Evolutionary conservation across 345 rosid genomes (phyloP).

Genomic region (Pistacia vera): DNA sequence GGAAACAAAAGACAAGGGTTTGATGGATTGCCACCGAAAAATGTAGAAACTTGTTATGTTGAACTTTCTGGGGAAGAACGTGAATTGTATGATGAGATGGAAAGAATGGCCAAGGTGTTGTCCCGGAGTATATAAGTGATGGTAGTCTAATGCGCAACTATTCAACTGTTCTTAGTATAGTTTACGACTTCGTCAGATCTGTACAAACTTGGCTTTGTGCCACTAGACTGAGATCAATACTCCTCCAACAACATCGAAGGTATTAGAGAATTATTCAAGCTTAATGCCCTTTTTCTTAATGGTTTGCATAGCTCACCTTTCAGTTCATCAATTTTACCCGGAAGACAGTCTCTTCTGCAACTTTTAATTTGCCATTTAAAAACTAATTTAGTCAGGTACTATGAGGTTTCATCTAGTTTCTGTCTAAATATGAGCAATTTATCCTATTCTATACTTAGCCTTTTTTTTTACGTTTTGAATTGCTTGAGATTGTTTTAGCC

Average conservation of each 20-base stretch:
- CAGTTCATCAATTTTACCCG: neutral
- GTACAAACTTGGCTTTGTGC: constrained; percentile 65
- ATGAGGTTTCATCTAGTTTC: neutral
- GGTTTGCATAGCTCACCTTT: neutral
- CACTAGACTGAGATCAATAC: constrained; percentile 60
- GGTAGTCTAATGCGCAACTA: constrained; percentile 59
- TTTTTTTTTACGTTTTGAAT: too few species aligned
- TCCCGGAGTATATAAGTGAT: constrained; percentile 51
- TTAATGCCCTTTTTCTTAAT: neutral
- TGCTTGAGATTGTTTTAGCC: too few species aligned
- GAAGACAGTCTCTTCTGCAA: neutral
- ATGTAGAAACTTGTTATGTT: constrained; percentile 60
- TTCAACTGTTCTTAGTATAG: constrained; percentile 66
- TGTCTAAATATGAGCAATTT: neutral
- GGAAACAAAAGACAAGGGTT: constrained; percentile 77
- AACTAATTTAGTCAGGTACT: neutral
- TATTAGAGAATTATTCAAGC: constrained; percentile 22
- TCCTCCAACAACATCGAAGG: constrained; percentile 67
- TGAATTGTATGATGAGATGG: constrained; percentile 74
- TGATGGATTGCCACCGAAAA: constrained; percentile 76
- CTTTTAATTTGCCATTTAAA: neutral
- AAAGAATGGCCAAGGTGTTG: constrained; percentile 69
- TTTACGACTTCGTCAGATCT: constrained; percentile 86
- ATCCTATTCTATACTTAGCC: neutral
- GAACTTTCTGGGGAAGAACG: constrained; percentile 81